A percentile compares a stretch with the other conserved stretches of the same genome.
Evolutionary conservation across 2,329 filamentous ascomycete genomes (phyloP).

Genomic region (Lojkania enalia): DNA sequence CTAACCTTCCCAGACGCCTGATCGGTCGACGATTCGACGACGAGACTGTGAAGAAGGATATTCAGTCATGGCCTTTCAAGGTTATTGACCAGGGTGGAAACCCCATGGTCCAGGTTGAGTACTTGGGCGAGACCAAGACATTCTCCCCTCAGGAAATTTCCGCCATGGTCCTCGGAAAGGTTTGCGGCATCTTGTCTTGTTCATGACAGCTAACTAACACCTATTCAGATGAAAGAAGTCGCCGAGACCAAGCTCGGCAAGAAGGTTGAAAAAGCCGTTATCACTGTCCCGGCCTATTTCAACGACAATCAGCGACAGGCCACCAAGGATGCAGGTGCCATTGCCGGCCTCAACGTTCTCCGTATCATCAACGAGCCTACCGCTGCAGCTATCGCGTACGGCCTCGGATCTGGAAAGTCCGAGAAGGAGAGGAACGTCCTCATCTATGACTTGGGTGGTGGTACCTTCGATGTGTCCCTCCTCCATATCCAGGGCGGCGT

Average conservation of each 20-base stretch:
- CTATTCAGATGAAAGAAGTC: constrained; percentile 91
- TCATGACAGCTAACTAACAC: constrained; percentile 23
- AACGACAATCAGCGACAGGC: constrained; percentile 99
- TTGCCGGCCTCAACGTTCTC: constrained; percentile 95
- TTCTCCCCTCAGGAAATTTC: constrained; percentile 99
- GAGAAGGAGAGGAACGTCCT: constrained; percentile 98
- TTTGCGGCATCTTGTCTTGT: constrained; percentile 46
- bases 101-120: constrained; percentile 93
- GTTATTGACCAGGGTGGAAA: constrained; percentile 85
- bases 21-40: constrained; percentile 96
- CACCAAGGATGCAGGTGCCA: constrained; percentile 98
- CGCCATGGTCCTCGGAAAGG: constrained; percentile 98
- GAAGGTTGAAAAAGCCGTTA: constrained; percentile 98
- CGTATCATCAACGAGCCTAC: constrained; percentile 99
- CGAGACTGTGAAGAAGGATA: constrained; percentile 97
- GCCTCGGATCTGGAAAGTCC: constrained; percentile 91
- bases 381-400: constrained; percentile 96
- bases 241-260: constrained; percentile 97
- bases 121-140: constrained; percentile 89
- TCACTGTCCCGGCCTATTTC: constrained; percentile 99
- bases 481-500: constrained; percentile 99
- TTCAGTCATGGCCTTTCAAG: constrained; percentile 99
- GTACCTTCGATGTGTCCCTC: constrained; percentile 99
- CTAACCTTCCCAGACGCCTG: constrained; percentile 71
- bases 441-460: constrained; percentile 99